These are phyloP conservation scores for Sporothrix brasiliensis DNA, from an alignment of 2,329 filamentous ascomycete genomes.

Conservation along the genomic window DNA sequence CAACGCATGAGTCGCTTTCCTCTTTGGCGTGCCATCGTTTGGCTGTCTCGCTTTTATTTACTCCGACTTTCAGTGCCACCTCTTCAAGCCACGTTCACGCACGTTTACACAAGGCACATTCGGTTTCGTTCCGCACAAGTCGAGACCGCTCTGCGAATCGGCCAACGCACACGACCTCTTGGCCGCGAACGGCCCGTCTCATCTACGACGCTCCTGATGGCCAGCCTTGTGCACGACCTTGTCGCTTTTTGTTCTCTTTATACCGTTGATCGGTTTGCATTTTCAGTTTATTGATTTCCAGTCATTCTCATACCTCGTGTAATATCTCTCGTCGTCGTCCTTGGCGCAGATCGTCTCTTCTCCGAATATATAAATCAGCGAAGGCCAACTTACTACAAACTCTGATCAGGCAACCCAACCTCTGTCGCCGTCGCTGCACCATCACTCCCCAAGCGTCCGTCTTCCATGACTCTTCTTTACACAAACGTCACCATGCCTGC, in stretches of 20 bases:
- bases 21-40: not conserved
- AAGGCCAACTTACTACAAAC: not conserved
- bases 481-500: conserved; percentile 23
- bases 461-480: not conserved
- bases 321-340: not conserved
- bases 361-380: conserved; percentile 7
- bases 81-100: not conserved
- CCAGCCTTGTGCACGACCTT: conserved; percentile 14
- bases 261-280: too few relatives aligned
- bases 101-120: conserved; percentile 4
- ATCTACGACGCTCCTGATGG: not conserved
- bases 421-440: not conserved
- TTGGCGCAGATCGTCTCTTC: not conserved
- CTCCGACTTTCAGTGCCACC: conserved; percentile 1
- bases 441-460: too few relatives aligned
- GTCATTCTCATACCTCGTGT: not conserved
- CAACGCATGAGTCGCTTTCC: conserved; percentile 10
- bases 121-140: not conserved
- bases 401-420: not conserved
- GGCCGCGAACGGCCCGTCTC: not conserved
- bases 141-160: too few relatives aligned
- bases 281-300: not conserved
- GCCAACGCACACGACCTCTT: not conserved
- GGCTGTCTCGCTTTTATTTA: not conserved
- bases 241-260: not conserved